Evolutionary conservation across 75 land plant genomes (phyloP).

Genomic region (Chamaecyparis obtusa): DNA sequence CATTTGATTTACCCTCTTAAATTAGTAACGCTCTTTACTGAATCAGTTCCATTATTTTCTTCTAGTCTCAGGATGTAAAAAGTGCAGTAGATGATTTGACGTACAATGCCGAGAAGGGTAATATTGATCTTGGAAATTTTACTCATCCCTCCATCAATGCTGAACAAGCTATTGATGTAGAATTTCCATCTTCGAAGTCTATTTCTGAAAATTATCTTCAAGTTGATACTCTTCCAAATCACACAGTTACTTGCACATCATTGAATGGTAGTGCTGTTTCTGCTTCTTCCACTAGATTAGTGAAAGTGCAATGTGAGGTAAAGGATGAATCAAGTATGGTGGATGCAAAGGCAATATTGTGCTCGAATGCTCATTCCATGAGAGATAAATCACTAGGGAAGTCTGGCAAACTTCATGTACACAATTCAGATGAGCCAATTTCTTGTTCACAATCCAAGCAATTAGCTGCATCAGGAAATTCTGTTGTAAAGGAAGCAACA

Average conservation of each 20-base stretch:
- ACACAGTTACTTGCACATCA: background rate
- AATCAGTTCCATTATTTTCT: background rate
- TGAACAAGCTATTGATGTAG: background rate
- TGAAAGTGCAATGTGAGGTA: constrained; percentile 6
- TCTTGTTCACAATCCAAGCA: background rate
- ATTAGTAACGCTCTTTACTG: background rate
- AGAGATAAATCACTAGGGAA: background rate
- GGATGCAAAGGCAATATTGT: background rate
- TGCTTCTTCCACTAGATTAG: background rate
- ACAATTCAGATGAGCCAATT: background rate
- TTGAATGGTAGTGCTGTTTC: background rate
- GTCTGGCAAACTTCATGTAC: background rate
- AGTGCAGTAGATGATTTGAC: background rate
- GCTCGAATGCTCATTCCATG: background rate
- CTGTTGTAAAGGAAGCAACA: background rate
- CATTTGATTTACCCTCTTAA: background rate
- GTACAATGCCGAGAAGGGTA: background rate
- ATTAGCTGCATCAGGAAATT: constrained; percentile 1
- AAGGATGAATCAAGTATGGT: constrained; percentile 1
- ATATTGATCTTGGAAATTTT: background rate
- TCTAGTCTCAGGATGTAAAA: background rate
- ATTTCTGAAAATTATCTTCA: constrained; percentile 9
- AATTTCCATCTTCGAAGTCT: constrained; percentile 8
- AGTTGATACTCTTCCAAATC: background rate
- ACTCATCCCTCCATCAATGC: background rate